Evolutionary conservation across 1,284 basidiomycete genomes (phyloP).

Genomic region (Somion occarium): DNA sequence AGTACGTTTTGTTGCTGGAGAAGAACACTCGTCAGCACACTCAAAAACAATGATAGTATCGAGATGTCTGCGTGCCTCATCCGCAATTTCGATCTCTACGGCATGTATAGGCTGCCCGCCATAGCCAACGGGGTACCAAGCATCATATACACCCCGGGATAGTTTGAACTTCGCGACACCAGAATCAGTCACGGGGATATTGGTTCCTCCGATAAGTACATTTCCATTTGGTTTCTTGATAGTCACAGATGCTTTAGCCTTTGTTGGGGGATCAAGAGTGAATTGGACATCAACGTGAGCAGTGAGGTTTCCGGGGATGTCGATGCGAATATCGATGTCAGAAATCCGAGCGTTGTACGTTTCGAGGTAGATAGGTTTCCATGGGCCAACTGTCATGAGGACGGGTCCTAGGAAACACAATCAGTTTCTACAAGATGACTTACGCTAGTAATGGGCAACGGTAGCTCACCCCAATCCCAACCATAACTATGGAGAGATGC

Average conservation of each 20-base stretch:
- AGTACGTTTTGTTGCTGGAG: constrained; percentile 40
- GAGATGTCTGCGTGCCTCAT: constrained; percentile 50
- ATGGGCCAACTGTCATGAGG: constrained; percentile 75
- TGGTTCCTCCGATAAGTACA: constrained; percentile 28
- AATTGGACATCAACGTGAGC: constrained; percentile 45
- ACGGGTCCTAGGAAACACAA: constrained; percentile 48
- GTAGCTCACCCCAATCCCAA: constrained; percentile 76
- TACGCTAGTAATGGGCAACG: background rate
- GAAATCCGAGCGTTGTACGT: constrained; percentile 58
- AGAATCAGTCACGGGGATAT: constrained; percentile 35
- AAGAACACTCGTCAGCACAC: background rate
- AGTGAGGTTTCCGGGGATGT: constrained; percentile 48
- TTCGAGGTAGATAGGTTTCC: constrained; percentile 73
- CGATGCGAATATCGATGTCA: constrained; percentile 56
- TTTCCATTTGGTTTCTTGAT: constrained; percentile 46
- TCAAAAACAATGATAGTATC: background rate
- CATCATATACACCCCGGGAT: constrained; percentile 48
- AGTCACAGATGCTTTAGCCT: constrained; percentile 37
- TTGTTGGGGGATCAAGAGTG: constrained; percentile 34
- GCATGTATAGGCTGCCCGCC: constrained; percentile 77
- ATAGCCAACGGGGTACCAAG: constrained; percentile 85
- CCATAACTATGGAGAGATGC: constrained; percentile 50
- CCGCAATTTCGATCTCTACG: constrained; percentile 46
- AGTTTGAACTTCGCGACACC: constrained; percentile 47
- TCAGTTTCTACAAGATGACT: constrained; percentile 7